These are phyloP conservation scores for Nakazawaea pomicola DNA, from an alignment of 805 yeast species.

Conservation along the genomic window DNA sequence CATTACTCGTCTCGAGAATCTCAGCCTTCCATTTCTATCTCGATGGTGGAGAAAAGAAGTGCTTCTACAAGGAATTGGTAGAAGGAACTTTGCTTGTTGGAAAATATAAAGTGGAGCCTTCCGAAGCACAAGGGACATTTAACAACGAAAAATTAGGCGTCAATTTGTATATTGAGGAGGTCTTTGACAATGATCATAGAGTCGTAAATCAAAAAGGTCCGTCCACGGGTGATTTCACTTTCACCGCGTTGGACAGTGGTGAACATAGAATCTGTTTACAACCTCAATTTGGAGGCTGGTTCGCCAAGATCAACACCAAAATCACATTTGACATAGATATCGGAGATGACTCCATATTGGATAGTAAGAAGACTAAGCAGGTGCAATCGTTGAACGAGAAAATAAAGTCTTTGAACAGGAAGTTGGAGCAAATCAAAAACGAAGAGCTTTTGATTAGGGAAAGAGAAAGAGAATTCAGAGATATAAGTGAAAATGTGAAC, in stretches of 20 bases:
- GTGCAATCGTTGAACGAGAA: conserved; percentile 48
- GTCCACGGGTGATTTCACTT: conserved; percentile 65
- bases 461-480: conserved; percentile 73
- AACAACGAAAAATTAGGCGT: conserved; percentile 14
- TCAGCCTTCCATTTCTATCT: conserved; percentile 45
- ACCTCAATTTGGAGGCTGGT: conserved; percentile 29
- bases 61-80: conserved; percentile 53
- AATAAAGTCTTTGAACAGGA: conserved; percentile 50
- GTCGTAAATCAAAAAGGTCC: conserved; percentile 64
- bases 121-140: conserved; percentile 21
- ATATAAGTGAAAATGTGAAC: conserved; percentile 73
- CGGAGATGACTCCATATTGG: conserved; percentile 62
- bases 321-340: conserved; percentile 64
- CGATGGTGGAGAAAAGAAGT: conserved; percentile 46
- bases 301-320: conserved; percentile 48
- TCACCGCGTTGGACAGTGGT: conserved; percentile 78
- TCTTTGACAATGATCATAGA: conserved; percentile 77
- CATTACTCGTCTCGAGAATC: conserved; percentile 17
- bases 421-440: conserved; percentile 51
- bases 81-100: conserved; percentile 46
- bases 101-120: conserved; percentile 41
- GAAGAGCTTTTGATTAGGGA: conserved; percentile 63
- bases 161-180: conserved; percentile 38
- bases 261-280: conserved; percentile 78
- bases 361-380: conserved; percentile 53